Base-by-base conservation (phyloP, 441 rosid genomes). In the Cnidoscolus chayamansa region DNA sequence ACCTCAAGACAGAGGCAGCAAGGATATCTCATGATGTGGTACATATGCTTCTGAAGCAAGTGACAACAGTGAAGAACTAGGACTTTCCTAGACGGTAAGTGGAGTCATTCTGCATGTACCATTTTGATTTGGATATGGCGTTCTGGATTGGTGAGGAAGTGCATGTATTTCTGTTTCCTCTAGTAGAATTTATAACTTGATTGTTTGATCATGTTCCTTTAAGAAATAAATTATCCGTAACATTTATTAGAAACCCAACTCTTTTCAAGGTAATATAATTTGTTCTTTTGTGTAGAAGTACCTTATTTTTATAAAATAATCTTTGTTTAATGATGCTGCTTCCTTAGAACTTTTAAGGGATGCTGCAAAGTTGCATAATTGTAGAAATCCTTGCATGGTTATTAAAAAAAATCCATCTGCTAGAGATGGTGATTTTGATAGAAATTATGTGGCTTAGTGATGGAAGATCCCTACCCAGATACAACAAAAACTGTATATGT, bases 31-130 rank as follows among this genome's bases (percentile, higher is more conserved):
- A 79, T 4, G 94, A 89, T 72, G 93, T 86, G 0, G 88, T 86
- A 32, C 84, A 81, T 54, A 87, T 94, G 96, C 96, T 92, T 76
- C 82, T 87, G 78, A 86, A 82, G 82, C 84, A 84, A 20, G 90
- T 77, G 7, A 89, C 97, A 59, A 83, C 94, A 0, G 94, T 89
- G 81, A 89, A 79, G 84, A 87, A 80, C 84, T 89, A 86, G 81
- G 72, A 12, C n/a, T 11, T 59, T 15, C 25, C 16, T 58, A 49
- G 70, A 48, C 37, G 40, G 50, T 65, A 68, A 58, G 50, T 59
- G 19, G 37, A 17, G 15, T 19, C 12, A 25, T 60, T 49, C 25
- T 25, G 70, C 30, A 10, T 66, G 48, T n/a, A 47, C 60, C 45
- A 40, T 53, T 50, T 54, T 48, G 51, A 51, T 53, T 49, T 19